Conservation (phyloP, 176 grass and related monocot genomes). For the Triticum dicoccoides region DNA sequence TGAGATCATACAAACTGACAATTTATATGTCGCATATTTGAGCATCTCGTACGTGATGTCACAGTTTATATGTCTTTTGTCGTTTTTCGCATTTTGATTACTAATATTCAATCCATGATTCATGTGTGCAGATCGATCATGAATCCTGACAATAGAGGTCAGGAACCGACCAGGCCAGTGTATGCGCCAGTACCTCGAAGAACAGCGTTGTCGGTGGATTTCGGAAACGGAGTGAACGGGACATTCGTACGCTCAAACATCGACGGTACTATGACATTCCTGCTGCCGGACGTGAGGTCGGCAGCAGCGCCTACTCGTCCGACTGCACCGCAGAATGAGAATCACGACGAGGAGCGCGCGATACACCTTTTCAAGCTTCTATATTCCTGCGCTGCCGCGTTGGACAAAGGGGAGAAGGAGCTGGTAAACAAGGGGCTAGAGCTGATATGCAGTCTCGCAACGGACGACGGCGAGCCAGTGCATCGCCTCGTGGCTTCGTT, state of each 20-base stretch:
- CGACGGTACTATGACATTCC: neutral
- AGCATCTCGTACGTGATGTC: neutral
- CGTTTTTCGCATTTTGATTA: neutral
- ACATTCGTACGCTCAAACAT: neutral
- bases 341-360: neutral
- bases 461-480: conserved; percentile 32
- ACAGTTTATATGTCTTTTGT: neutral
- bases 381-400: conserved; percentile 28
- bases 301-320: too few relatives aligned
- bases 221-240: neutral
- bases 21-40: neutral
- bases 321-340: neutral
- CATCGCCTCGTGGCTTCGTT: conserved; percentile 58
- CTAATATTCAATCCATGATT: neutral
- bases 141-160: neutral
- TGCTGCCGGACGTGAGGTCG: neutral
- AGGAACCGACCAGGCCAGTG: neutral
- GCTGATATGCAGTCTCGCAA: conserved; percentile 22
- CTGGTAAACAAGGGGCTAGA: conserved; percentile 17
- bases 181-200: neutral
- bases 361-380: neutral
- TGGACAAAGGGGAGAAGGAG: conserved; percentile 4
- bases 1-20: neutral
- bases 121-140: neutral
- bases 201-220: neutral